Percentiles rank a stretch among this genome's conserved stretches.
Conservation (phyloP, 805 yeast genomes). For the Kockiozyma suomiensis region DNA sequence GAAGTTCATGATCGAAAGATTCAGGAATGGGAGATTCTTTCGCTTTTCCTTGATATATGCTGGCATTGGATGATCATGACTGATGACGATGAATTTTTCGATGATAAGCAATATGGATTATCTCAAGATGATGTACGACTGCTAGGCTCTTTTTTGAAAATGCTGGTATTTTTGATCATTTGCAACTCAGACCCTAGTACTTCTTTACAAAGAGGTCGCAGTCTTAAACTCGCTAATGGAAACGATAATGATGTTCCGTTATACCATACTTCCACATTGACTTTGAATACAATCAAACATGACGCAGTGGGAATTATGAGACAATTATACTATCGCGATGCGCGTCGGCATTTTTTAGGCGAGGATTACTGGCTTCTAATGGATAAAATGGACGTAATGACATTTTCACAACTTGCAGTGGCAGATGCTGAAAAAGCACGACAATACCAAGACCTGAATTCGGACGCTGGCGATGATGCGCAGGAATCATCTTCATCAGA, state of each 20-base stretch:
- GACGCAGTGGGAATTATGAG: conserved; percentile 58
- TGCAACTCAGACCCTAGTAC: conserved; percentile 43
- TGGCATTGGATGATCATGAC: conserved; percentile 69
- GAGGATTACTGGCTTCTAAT: conserved; percentile 58
- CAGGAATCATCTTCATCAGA: conserved; percentile 24
- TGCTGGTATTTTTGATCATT: conserved; percentile 53
- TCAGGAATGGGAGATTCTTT: conserved; percentile 43
- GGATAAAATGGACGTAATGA: conserved; percentile 42
- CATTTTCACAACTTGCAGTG: conserved; percentile 46
- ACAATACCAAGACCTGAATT: conserved; percentile 33
- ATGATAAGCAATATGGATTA: conserved; percentile 48
- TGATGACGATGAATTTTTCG: conserved; percentile 63
- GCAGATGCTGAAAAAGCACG: conserved; percentile 48
- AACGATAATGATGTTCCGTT: conserved; percentile 14
- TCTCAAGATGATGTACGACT: conserved; percentile 45
- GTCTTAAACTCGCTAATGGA: conserved; percentile 6
- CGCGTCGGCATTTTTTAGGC: conserved; percentile 58
- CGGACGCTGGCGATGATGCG: conserved; percentile 21
- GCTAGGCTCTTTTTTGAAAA: conserved; percentile 54
- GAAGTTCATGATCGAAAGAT: conserved; percentile 3
- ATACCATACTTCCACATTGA: conserved; percentile 12
- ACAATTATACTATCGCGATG: conserved; percentile 66
- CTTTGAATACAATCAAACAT: conserved; percentile 37
- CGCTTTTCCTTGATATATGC: conserved; percentile 60
- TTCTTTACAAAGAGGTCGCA: conserved; percentile 19